Evolutionary conservation across 306 rosid species (phyloP).

Genomic region (Medicago lupulina): DNA sequence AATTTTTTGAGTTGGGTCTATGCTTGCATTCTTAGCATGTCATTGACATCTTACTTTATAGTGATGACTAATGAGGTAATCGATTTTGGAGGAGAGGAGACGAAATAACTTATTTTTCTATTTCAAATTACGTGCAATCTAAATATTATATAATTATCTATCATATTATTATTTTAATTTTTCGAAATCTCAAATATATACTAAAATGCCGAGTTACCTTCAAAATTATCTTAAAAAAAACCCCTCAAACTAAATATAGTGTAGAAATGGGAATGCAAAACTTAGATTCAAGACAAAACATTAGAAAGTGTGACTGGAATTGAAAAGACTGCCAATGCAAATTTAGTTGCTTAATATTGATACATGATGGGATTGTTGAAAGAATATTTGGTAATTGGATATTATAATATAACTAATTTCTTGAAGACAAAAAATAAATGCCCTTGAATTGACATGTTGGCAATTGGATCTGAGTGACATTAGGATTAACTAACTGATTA

Average conservation of each 20-base stretch:
- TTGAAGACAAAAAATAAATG: neutral
- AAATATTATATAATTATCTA: too few species aligned
- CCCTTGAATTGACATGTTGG: constrained; percentile 31
- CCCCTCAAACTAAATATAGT: too few species aligned
- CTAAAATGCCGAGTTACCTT: neutral
- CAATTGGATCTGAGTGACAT: constrained; percentile 32
- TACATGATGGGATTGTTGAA: constrained; percentile 33
- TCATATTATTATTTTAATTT: too few species aligned
- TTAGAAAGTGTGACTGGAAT: constrained; percentile 20
- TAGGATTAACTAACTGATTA: constrained; percentile 44
- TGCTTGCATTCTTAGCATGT: neutral
- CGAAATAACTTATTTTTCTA: too few species aligned
- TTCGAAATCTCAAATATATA: too few species aligned
- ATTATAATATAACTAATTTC: constrained; percentile 16
- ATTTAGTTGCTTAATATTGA: constrained; percentile 33
- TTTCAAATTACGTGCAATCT: too few species aligned
- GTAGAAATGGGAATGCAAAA: constrained; percentile 11
- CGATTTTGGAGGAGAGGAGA: neutral
- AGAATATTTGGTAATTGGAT: constrained; percentile 19
- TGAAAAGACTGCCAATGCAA: constrained; percentile 34
- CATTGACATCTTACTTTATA: neutral
- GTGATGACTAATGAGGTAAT: neutral
- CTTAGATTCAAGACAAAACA: constrained; percentile 41
- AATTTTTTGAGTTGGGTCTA: neutral
- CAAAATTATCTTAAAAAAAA: too few species aligned